Evolutionary conservation across 345 rosid genomes (phyloP), one percentile per base, ranked within the genome.

Genomic region (Lepidium sativum): DNA sequence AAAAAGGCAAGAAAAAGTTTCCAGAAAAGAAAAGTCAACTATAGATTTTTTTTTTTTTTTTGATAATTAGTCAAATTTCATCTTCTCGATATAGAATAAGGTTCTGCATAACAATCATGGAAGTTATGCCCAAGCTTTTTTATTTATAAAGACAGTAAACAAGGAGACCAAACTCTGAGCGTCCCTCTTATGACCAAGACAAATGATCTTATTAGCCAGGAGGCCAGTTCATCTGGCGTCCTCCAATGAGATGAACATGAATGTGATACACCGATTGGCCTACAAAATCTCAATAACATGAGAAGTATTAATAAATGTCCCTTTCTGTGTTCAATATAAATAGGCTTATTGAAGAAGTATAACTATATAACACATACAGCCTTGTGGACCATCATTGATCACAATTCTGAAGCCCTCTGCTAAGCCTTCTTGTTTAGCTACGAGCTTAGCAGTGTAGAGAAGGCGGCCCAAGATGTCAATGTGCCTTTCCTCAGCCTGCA

Each of bases 161-260:
- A 59, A 56, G 12, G 18, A 21, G 52, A 57, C 41, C 60, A 47
- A 45, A 55, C 60, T 71, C 51, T 31, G 13, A 39, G 35, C 38
- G 25, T 23, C 25, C 25, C 25, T 63, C 54, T 41, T 40, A 56
- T 56, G 16, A 65, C n/a, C 27, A 43, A 27, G 50, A 35, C 49
- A 44, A 37, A 54, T 35, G 66, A 59, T 60, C 59, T 84, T 54
- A 25, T 70, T 84, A 92, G 75, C 99, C 99, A 12, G 99, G 90
- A 9, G 99, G 99, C 99, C 99, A 92, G 83, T 87, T 84, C 99
- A 92, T 87, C 68, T 90, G 99, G 38, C 97, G 90, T 43, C 98
- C 98, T 12, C 98, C 98, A 13, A 92, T 77, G 56, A 92, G 86
- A 72, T 92, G 98, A 52, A 89, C 75, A 51, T 89, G 98, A 77